A percentile compares a stretch with the other conserved stretches of the same genome.
Evolutionary conservation across 768 basidiomycete species (phyloP).

Genomic region (Mycena floridula): DNA sequence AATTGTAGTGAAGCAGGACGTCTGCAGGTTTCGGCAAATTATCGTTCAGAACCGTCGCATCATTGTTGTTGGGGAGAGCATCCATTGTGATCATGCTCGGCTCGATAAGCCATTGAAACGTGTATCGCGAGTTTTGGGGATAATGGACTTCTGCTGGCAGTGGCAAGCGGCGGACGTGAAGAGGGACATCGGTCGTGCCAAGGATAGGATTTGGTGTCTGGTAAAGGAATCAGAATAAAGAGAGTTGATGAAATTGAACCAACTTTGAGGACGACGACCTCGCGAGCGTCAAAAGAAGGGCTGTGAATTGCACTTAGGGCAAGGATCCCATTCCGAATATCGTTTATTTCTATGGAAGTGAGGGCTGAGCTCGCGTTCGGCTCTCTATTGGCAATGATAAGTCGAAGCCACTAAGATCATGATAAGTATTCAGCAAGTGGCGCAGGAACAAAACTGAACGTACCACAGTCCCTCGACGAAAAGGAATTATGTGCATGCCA

Average conservation of each 20-base stretch:
- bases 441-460: slow-evolving; percentile 1
- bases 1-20: slow-evolving; percentile 22
- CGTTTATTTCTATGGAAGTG: slow-evolving; percentile 12
- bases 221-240: not conserved
- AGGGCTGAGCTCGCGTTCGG: slow-evolving; percentile 6
- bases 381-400: slow-evolving; percentile 15
- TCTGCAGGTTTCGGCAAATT: slow-evolving; percentile 17
- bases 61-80: slow-evolving; percentile 16
- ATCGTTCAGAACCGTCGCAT: slow-evolving; percentile 18
- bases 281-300: slow-evolving; percentile 9
- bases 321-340: slow-evolving; percentile 14
- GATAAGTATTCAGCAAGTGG: not conserved
- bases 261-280: slow-evolving; percentile 15
- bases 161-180: not conserved
- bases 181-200: not conserved
- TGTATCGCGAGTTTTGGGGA: slow-evolving; percentile 15
- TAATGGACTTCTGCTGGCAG: slow-evolving; percentile 2
- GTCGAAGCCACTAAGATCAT: slow-evolving; percentile 16
- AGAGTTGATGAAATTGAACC: not conserved
- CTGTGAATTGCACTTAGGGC: slow-evolving; percentile 7
- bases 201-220: slow-evolving; percentile 2
- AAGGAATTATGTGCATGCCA: slow-evolving; percentile 15
- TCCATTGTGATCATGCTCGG: not conserved
- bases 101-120: slow-evolving; percentile 17
- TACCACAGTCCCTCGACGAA: slow-evolving; percentile 13